phyloP scores from a whole-genome alignment of 1,284 basidiomycete species.

The Leccinum angustisporum region DNA sequence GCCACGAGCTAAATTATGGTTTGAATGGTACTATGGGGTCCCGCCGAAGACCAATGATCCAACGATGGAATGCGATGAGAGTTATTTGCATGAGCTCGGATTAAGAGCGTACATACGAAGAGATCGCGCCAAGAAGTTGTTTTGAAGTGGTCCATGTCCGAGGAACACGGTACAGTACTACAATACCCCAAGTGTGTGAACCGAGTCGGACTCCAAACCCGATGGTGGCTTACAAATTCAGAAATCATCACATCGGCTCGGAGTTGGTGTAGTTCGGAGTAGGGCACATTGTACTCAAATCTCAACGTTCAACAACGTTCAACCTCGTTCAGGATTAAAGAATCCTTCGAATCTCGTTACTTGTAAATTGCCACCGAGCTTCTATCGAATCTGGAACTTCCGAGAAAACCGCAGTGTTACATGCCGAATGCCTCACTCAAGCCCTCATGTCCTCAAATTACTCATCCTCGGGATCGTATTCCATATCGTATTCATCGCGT shows the following conservation, averaged over 20 bases:
- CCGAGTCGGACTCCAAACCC: background rate
- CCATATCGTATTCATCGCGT: conserved; percentile 70
- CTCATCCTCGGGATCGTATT: conserved; percentile 71
- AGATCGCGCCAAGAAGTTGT: background rate
- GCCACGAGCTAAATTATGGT: background rate
- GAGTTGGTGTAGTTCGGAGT: too few relatives aligned
- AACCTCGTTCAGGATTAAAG: background rate
- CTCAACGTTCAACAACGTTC: background rate
- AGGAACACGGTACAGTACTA: background rate
- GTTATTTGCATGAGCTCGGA: background rate
- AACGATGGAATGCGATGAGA: background rate
- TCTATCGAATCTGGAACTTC: background rate
- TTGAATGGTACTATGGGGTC: background rate
- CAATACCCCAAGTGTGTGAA: background rate
- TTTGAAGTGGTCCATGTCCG: too few relatives aligned
- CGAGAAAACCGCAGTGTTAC: background rate
- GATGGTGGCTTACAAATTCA: background rate
- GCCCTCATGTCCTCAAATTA: conserved; percentile 37
- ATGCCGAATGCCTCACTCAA: conserved; percentile 20
- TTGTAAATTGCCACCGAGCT: background rate
- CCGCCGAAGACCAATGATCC: background rate
- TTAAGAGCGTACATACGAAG: background rate
- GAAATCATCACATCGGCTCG: background rate
- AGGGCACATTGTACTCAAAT: background rate
- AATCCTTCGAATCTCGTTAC: background rate